Evolutionary conservation across 306 rosid genomes (phyloP).

Genomic region (Begonia loranthoides): DNA sequence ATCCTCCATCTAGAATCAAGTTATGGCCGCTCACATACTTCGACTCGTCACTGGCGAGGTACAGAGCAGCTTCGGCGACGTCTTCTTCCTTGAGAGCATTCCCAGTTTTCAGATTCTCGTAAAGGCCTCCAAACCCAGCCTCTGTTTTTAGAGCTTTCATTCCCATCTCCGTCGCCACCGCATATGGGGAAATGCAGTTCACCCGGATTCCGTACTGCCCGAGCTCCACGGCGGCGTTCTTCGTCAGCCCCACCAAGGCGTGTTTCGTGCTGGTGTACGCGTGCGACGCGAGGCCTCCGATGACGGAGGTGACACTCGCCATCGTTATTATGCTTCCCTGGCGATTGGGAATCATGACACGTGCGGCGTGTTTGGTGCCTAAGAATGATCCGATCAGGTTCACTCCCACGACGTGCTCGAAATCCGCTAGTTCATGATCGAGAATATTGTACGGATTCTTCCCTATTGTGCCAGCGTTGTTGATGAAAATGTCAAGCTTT

Average conservation of each 20-base stretch:
- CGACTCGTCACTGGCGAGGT: conserved; percentile 57
- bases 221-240: conserved; percentile 62
- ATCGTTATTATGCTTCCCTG: conserved; percentile 46
- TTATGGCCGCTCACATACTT: conserved; percentile 77
- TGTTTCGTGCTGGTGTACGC: conserved; percentile 64
- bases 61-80: conserved; percentile 70
- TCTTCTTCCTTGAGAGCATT: conserved; percentile 47
- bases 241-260: conserved; percentile 52
- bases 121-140: conserved; percentile 31
- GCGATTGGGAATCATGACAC: no score
- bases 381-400: no score
- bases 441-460: conserved; percentile 30
- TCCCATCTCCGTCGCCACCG: conserved; percentile 26
- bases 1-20: conserved; percentile 59
- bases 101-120: conserved; percentile 10
- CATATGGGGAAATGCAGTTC: conserved; percentile 62
- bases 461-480: conserved; percentile 56
- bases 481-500: conserved; percentile 72
- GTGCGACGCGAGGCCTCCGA: conserved; percentile 56
- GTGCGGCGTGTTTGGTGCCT: no score
- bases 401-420: no score
- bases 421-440: conserved; percentile 70
- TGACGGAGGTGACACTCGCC: conserved; percentile 39
- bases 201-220: conserved; percentile 76
- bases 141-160: conserved; percentile 28